phyloP scores from a whole-genome alignment of 352 stramenopile species.

The Globisporangium solare region DNA sequence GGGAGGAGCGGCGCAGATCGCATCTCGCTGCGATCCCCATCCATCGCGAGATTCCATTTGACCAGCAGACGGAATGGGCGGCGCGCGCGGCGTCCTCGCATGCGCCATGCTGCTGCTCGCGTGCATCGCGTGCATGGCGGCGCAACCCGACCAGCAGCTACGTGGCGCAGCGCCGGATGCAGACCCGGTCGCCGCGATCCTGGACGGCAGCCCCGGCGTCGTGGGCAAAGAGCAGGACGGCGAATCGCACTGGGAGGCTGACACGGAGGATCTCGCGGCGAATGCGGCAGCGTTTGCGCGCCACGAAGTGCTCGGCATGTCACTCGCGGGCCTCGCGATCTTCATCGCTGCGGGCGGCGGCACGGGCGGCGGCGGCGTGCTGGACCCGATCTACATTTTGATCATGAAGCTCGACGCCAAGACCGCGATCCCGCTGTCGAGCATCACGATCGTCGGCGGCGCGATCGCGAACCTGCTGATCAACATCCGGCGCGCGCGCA shows the following conservation, averaged over 20 bases:
- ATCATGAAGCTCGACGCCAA: constrained; percentile 91
- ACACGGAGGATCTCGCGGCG: constrained; percentile 9
- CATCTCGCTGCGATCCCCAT: neutral
- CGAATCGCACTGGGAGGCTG: neutral
- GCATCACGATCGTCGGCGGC: constrained; percentile 94
- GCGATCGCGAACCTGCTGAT: constrained; percentile 91
- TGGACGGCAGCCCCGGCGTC: neutral
- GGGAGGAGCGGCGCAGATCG: neutral
- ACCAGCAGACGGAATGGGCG: too few species aligned
- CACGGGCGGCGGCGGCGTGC: constrained; percentile 90
- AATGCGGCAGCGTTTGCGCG: constrained; percentile 32
- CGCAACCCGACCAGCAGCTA: too few species aligned
- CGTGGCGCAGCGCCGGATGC: too few species aligned
- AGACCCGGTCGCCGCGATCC: too few species aligned
- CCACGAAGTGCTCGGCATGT: constrained; percentile 44
- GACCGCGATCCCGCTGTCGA: constrained; percentile 93
- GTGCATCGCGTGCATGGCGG: too few species aligned
- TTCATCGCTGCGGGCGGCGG: constrained; percentile 86
- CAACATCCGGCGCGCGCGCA: constrained; percentile 89
- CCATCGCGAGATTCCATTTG: neutral
- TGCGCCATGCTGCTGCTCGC: too few species aligned
- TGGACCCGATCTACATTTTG: constrained; percentile 96
- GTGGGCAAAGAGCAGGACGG: neutral
- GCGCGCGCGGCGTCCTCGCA: too few species aligned
- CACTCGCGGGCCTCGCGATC: constrained; percentile 55